Base-by-base conservation (phyloP, 1,284 basidiomycete species). In the Hemileia vastatrix region DNA sequence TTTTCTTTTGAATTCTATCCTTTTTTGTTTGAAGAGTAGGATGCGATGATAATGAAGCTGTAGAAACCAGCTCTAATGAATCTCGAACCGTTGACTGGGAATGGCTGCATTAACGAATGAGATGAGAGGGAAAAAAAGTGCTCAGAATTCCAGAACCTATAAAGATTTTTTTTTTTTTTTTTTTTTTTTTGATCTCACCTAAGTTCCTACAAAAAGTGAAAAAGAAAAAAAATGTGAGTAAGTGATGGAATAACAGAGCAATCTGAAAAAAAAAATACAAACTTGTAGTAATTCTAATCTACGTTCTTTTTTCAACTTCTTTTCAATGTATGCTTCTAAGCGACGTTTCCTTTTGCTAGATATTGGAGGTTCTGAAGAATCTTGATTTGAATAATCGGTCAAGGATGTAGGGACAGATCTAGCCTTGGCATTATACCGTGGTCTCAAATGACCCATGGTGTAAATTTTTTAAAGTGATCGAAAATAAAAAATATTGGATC, bases 291-390 rank as follows among this genome's bases (percentile, higher is more conserved):
- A 45, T 11, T 63, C 43, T 31, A n/a, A 33, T 49, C 52, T 45
- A 15, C 48, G 43, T 24, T 63, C 60, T 32, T 63, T 63, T 56
- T 63, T 63, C 9, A 63, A 56, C 19, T 63, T 54, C 36, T 63
- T 63, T 31, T 54, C 87, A 67, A 91, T 88, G 69, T 88, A 91
- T 70, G 88, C 88, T 67, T 90, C 88, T 8, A 91, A 76, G 49
- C 86, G 79, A 72, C 84, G 88, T 78, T 83, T 86, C 78, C 87
- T 90, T 78, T 87, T 88, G 64, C 79, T 82, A 48, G 82, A 86
- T 77, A 86, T 83, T 18, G 47, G 21, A 56, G 36, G 19, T 32
- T 43, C 24, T 56, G 43, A 32, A 47, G 44, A 47, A 13, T 43
- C 11, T 11, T 18, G 24, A 18, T 19, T 48, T 60, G 18, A 3